Base-by-base conservation (phyloP, 2,329 filamentous ascomycete species). In the Cladosporium sp. region DNA sequence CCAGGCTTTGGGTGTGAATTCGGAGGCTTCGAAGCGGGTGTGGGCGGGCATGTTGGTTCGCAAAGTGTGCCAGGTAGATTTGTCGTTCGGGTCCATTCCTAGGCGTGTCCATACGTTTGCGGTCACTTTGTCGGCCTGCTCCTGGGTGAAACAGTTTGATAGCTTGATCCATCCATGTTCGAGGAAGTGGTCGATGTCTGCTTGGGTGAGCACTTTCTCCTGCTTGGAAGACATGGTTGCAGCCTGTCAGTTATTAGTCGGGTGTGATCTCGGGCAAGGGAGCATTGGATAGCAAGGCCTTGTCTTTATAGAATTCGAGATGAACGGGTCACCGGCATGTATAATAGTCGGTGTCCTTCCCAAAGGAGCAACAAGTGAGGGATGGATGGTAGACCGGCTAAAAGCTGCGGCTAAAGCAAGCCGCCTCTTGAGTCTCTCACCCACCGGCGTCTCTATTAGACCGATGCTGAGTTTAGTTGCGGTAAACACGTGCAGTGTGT, bases 1-100 rank as follows among this genome's bases (percentile, higher is more conserved):
- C 83, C 83, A 88, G 2, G 82, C 84, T 54, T 78, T 79, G 0
- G 85, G 84, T 0, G 84, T 80, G 57, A 87, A 82, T 0, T 69
- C 68, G 1, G 73, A 68, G 37, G 78, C 76, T 51, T 76, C 68
- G 53, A 83, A 80, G 27, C 68, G 64, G n/a, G 69, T 71, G 67
- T 84, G 82, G 20, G 68, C 70, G 0, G 82, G 82, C 83, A 88
- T 86, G 69, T 86, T 81, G 49, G 73, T 80, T 40, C 80, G 75
- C 57, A 80, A 76, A 2, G 69, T 70, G n/a, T 71, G 74, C 84
- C 85, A 88, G 27, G 84, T 88, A 2, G 74, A 73, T 62, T 80
- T 80, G 66, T 88, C 81, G 3, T 74, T 72, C 0, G 82, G 77
- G 40, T 79, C 77, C 76, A 85, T 83, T 20, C 81, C 83, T 4